A percentile compares a stretch with the other conserved stretches of the same genome.
Conservation (phyloP, 2,329 filamentous ascomycete species). For the Neocucurbitaria cava region DNA sequence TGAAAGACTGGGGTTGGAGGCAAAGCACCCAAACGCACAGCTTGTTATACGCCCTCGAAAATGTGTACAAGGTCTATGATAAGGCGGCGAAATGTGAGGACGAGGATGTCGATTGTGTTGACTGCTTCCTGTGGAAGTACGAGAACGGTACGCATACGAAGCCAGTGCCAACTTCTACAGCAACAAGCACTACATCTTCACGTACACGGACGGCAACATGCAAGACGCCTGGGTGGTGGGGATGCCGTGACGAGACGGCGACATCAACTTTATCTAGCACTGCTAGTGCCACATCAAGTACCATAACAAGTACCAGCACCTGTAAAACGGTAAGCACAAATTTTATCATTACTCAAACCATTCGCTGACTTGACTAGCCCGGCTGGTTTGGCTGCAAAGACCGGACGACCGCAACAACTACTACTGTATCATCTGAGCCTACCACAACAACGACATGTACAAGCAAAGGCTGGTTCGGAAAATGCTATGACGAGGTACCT, state of each 20-base stretch:
- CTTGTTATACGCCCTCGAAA: conserved; percentile 44
- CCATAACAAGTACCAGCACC: conserved; percentile 26
- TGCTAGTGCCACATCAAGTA: conserved; percentile 27
- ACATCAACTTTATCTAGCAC: conserved; percentile 29
- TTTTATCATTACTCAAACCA: background rate
- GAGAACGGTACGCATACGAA: conserved; percentile 44
- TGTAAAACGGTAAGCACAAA: conserved; percentile 39
- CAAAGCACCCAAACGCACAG: conserved; percentile 43
- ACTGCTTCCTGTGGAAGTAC: conserved; percentile 47
- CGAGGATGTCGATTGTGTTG: conserved; percentile 44
- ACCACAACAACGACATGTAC: conserved; percentile 40
- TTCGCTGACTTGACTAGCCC: conserved; percentile 29
- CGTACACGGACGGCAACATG: conserved; percentile 45
- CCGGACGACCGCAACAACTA: conserved; percentile 30
- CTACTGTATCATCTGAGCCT: conserved; percentile 25
- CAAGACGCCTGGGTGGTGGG: conserved; percentile 49
- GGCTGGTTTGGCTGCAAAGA: conserved; percentile 50
- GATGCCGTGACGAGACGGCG: conserved; percentile 43
- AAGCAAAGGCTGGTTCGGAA: conserved; percentile 47
- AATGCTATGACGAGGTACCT: conserved; percentile 35
- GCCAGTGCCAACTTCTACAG: conserved; percentile 29
- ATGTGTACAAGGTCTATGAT: conserved; percentile 44
- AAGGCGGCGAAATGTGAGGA: conserved; percentile 42
- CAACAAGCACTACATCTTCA: conserved; percentile 31
- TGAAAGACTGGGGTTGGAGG: conserved; percentile 47